Base-by-base conservation (phyloP, 805 yeast species). In the Henningerozyma blattae region DNA sequence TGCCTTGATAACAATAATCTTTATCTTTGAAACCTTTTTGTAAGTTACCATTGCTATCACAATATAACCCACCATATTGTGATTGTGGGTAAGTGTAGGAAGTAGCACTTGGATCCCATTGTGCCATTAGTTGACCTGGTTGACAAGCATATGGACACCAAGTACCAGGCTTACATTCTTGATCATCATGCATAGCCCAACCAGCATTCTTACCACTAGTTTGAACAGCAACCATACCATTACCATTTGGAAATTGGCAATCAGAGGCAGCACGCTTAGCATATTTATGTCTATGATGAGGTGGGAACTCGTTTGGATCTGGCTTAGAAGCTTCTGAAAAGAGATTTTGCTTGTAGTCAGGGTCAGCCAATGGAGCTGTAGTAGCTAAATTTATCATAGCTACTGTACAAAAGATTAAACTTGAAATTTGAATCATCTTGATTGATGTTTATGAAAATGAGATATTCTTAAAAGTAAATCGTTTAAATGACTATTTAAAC, bases 91-190 rank as follows among this genome's bases (percentile, higher is more conserved):
- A 80, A 5, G 77, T 46, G 61, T 84, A 85, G 9, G 74, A 43
- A n/a, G 82, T 82, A 25, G 77, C 79, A 4, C 54, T 41, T 4
- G 85, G 75, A 50, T 86, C 91, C 95, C 94, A 85, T 58, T 85
- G 95, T 20, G 76, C 82, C 78, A 79, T 77, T 35, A 85, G 56
- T 55, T 81, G 72, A 38, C 95, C 95, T 27, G 94, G 81, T 14
- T 85, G 75, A 54, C 95, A 85, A 14, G 95, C 95, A 56, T 79
- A 86, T 20, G 94, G 95, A 58, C 95, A 85, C 70, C 76, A 86
- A 20, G 65, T 59, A n/a, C 91, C 94, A 18, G 78, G 65, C 4
- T 75, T 55, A 58, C 95, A 85, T 25, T 64, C 47, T 47, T 76
- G 79, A 55, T 81, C 91, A 33, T 73, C 74, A 44, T 76, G 70